Conservation (phyloP, 108 stramenopile genomes). For the Pseudonitzschia multistriata region DNA sequence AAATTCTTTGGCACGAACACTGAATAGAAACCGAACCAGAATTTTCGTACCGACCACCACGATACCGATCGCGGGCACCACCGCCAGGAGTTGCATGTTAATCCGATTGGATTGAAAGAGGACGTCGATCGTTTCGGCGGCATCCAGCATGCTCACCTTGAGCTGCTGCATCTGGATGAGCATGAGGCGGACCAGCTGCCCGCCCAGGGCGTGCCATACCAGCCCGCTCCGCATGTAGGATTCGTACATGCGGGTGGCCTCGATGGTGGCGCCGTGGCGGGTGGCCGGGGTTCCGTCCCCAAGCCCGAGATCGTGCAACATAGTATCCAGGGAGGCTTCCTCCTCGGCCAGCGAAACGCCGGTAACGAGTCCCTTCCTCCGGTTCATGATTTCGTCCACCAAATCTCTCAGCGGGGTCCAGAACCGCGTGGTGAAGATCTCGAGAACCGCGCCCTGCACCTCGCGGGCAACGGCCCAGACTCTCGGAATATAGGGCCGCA, state of each 20-base stretch:
- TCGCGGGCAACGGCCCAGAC: constrained; percentile 33
- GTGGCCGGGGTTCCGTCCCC: constrained; percentile 68
- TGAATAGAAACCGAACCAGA: constrained; percentile 59
- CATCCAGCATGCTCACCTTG: constrained; percentile 73
- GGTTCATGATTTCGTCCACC: constrained; percentile 54
- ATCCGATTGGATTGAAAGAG: constrained; percentile 68
- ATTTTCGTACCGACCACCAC: constrained; percentile 56
- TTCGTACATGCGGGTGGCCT: constrained; percentile 67
- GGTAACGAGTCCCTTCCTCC: constrained; percentile 43
- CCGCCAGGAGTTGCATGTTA: constrained; percentile 73
- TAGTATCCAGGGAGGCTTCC: constrained; percentile 67
- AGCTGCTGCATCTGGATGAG: constrained; percentile 83
- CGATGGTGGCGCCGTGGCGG: constrained; percentile 51
- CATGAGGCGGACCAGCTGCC: constrained; percentile 62
- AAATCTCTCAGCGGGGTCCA: constrained; percentile 71
- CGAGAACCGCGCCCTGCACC: constrained; percentile 27
- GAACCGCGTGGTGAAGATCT: constrained; percentile 64
- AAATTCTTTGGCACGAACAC: constrained; percentile 63
- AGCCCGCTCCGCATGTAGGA: constrained; percentile 53
- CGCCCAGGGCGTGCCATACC: constrained; percentile 53
- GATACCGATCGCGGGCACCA: constrained; percentile 69
- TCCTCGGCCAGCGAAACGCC: constrained; percentile 61
- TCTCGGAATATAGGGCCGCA: constrained; percentile 54
- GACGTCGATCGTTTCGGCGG: constrained; percentile 73
- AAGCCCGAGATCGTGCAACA: constrained; percentile 72